Percentiles rank a stretch among this genome's conserved stretches.
Evolutionary conservation across 768 basidiomycete genomes (phyloP).

Genomic region (Collybiopsis luxurians): DNA sequence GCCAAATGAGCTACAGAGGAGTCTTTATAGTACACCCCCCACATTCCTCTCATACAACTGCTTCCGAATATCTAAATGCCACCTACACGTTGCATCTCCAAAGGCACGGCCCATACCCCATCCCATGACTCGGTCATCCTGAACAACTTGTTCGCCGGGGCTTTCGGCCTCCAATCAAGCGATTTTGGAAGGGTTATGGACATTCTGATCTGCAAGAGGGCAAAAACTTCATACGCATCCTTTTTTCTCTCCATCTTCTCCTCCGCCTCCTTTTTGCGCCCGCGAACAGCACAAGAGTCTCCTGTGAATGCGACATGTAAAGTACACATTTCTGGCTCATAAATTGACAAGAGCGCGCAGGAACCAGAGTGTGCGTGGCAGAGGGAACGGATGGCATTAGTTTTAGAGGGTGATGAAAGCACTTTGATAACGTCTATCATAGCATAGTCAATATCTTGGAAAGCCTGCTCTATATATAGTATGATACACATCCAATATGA

Average conservation of each 20-base stretch:
- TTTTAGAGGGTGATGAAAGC: conserved; percentile 21
- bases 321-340: conserved; percentile 33
- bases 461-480: conserved; percentile 36
- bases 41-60: conserved; percentile 32
- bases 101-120: conserved; percentile 36
- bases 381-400: conserved; percentile 26
- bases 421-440: conserved; percentile 32
- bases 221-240: conserved; percentile 33
- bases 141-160: conserved; percentile 35
- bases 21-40: conserved; percentile 33
- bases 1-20: conserved; percentile 50
- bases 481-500: conserved; percentile 32
- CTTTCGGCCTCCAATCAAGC: conserved; percentile 34
- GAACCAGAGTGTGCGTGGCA: conserved; percentile 35
- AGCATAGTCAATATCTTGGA: conserved; percentile 36
- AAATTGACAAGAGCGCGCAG: conserved; percentile 44
- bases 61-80: conserved; percentile 34
- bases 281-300: conserved; percentile 48
- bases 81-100: conserved; percentile 43
- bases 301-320: conserved; percentile 44
- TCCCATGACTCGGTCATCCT: conserved; percentile 35
- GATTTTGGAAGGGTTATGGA: conserved; percentile 34
- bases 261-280: conserved; percentile 24
- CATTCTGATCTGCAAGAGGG: conserved; percentile 42
- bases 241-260: too few relatives aligned